Conservation (phyloP, 352 stramenopile species). For the Pythium rishiriense region DNA sequence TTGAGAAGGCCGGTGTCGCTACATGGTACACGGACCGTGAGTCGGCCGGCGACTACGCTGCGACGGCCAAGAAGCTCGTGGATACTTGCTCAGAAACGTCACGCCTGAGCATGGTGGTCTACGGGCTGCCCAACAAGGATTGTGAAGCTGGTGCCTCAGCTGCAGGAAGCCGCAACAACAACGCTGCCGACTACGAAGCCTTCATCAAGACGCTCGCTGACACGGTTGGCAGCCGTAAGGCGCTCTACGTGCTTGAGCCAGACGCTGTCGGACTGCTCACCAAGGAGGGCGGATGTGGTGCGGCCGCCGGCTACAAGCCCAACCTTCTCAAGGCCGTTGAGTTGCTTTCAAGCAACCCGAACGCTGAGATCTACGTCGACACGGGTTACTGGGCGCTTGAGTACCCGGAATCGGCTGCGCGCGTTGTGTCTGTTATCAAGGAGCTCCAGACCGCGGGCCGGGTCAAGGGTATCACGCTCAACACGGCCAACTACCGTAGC, state of each 20-base stretch:
- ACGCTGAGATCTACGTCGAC: constrained; percentile 72
- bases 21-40: constrained; percentile 70
- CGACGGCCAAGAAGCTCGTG: constrained; percentile 36
- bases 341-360: constrained; percentile 52
- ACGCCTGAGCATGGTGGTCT: constrained; percentile 58
- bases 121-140: constrained; percentile 78
- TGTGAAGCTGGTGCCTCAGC: constrained; percentile 56
- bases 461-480: constrained; percentile 53
- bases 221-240: constrained; percentile 46
- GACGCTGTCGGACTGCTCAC: constrained; percentile 61
- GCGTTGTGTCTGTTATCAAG: constrained; percentile 34
- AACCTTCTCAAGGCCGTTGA: constrained; percentile 58
- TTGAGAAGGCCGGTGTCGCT: constrained; percentile 56
- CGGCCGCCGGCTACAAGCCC: constrained; percentile 36
- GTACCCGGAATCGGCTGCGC: constrained; percentile 18
- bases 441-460: constrained; percentile 28
- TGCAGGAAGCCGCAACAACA: constrained; percentile 36
- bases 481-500: constrained; percentile 71
- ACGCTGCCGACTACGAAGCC: constrained; percentile 41
- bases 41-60: constrained; percentile 42
- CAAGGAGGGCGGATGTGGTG: constrained; percentile 38
- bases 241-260: constrained; percentile 72
- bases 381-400: constrained; percentile 65
- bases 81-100: constrained; percentile 34
- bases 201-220: constrained; percentile 55